These are phyloP conservation scores for Jatropha podagrica DNA, from an alignment of 441 rosid genomes.

Conservation along the genomic window DNA sequence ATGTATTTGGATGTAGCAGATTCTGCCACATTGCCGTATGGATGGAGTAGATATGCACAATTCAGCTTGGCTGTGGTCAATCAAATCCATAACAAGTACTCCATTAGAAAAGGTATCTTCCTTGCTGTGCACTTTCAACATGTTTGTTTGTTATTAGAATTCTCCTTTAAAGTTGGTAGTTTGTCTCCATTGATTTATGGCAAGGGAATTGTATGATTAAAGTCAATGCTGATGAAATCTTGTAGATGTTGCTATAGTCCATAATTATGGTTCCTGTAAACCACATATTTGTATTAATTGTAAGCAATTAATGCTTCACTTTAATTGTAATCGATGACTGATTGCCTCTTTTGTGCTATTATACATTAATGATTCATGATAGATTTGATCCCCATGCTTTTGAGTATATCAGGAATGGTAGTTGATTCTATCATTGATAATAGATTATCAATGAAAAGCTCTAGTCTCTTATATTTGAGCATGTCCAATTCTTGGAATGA, in stretches of 20 bases:
- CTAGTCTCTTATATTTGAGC: background rate
- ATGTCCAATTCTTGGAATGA: background rate
- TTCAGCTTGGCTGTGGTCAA: conserved; percentile 84
- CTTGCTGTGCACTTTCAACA: background rate
- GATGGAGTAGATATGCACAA: conserved; percentile 95
- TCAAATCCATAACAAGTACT: conserved; percentile 62
- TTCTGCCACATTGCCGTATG: conserved; percentile 66
- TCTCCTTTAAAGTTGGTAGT: background rate
- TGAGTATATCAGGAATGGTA: background rate
- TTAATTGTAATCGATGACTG: background rate
- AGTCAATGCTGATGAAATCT: conserved; percentile 5
- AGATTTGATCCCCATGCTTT: background rate
- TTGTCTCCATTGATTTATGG: background rate
- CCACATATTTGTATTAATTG: background rate
- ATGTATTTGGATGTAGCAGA: conserved; percentile 97
- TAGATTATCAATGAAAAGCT: background rate
- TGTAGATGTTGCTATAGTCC: background rate
- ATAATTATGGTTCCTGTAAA: background rate
- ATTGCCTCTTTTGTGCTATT: background rate
- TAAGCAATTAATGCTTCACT: background rate
- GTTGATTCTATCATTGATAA: conserved; percentile 3
- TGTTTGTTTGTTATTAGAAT: conserved; percentile 3
- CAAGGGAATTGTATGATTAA: background rate
- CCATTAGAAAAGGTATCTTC: conserved; percentile 79
- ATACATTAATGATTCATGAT: background rate